Evolutionary conservation across 1,284 basidiomycete genomes (phyloP).

Genomic region (Mycena citricolor): DNA sequence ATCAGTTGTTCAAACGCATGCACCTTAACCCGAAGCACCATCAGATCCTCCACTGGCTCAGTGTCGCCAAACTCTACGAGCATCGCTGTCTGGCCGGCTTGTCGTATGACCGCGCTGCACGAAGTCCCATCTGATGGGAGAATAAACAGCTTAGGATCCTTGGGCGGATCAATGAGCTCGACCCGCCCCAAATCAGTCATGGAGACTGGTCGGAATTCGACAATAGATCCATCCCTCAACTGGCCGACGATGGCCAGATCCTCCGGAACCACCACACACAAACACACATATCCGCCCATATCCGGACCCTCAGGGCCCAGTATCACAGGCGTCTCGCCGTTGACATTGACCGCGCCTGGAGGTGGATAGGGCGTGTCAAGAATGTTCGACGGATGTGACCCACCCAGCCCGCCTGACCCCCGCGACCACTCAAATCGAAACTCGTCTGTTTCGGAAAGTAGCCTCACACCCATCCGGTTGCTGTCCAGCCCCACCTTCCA

Average conservation of each 20-base stretch:
- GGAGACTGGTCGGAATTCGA: slow-evolving; percentile 50
- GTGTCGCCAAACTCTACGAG: slow-evolving; percentile 59
- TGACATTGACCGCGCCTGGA: slow-evolving; percentile 59
- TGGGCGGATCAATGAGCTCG: slow-evolving; percentile 3
- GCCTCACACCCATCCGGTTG: slow-evolving; percentile 60
- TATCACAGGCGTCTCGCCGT: slow-evolving; percentile 74
- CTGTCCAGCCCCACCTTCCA: slow-evolving; percentile 59
- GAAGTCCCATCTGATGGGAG: slow-evolving; percentile 23
- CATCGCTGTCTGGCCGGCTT: slow-evolving; percentile 59
- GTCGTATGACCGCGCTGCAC: slow-evolving; percentile 29
- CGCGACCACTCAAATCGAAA: slow-evolving; percentile 64
- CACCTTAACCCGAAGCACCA: too few relatives aligned
- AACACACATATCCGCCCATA: slow-evolving; percentile 63
- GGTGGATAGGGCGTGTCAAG: slow-evolving; percentile 71
- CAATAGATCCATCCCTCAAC: slow-evolving; percentile 48
- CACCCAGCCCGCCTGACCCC: slow-evolving; percentile 64
- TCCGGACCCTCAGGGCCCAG: slow-evolving; percentile 63
- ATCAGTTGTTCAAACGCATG: too few relatives aligned
- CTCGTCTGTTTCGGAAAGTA: slow-evolving; percentile 43
- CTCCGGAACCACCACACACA: slow-evolving; percentile 51
- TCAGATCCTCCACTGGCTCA: too few relatives aligned
- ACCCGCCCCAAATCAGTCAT: slow-evolving; percentile 43
- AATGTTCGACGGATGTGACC: slow-evolving; percentile 72
- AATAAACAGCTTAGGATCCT: slow-evolving; percentile 37
- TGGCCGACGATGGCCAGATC: slow-evolving; percentile 61